phyloP scores from a whole-genome alignment of 148 eudicot genomes.

The Chenopodium formosanum region DNA sequence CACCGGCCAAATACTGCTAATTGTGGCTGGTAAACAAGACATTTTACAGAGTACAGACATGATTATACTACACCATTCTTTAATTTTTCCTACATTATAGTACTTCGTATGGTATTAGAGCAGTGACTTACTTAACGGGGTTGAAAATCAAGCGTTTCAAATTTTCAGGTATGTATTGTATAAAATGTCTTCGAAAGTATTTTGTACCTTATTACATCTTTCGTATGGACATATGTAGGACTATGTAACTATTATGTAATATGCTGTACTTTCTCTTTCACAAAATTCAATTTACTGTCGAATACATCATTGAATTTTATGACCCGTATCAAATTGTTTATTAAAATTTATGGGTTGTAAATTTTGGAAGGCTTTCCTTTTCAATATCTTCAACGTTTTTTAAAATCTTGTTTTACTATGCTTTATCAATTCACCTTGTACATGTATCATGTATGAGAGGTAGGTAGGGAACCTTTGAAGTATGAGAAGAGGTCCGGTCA shows the following conservation, averaged over 20 bases:
- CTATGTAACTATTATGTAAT: not conserved
- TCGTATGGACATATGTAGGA: not conserved
- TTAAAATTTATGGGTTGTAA: not conserved
- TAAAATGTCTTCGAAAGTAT: not conserved
- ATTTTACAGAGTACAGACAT: not conserved
- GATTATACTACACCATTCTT: conserved; percentile 5
- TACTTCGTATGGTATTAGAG: not conserved
- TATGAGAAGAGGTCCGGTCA: not conserved
- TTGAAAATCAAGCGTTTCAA: not conserved
- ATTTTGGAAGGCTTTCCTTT: not conserved
- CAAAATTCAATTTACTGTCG: not conserved
- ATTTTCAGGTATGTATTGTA: not conserved
- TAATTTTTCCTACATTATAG: not conserved
- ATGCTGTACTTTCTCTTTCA: not conserved
- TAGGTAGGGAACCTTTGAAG: not conserved
- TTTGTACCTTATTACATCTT: not conserved
- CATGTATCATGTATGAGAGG: not conserved
- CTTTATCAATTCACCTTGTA: not conserved
- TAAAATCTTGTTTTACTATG: too few species aligned
- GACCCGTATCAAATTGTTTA: too few species aligned
- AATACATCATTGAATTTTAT: too few species aligned
- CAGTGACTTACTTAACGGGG: not conserved
- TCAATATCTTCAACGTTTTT: too few species aligned
- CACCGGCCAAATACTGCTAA: not conserved
- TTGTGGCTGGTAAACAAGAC: not conserved